Conservation (phyloP, 1,284 basidiomycete genomes). For the Blastosporella zonata region DNA sequence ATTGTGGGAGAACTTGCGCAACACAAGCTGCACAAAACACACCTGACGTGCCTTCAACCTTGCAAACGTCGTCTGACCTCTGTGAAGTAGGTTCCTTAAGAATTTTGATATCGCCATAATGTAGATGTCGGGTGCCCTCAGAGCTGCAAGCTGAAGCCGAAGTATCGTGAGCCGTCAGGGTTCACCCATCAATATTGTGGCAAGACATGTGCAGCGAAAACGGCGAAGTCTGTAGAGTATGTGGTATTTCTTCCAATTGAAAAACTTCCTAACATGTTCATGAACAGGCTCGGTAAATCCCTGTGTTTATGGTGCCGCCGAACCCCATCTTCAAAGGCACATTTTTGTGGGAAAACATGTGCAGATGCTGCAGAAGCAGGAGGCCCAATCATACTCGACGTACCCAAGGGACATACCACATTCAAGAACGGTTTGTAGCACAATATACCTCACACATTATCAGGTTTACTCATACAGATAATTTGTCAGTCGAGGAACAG, state of each 20-base stretch:
- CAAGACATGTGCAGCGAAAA: conserved; percentile 15
- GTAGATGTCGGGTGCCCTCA: background rate
- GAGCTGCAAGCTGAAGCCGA: conserved; percentile 17
- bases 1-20: conserved; percentile 58
- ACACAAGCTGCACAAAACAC: conserved; percentile 31
- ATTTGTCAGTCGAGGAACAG: conserved; percentile 50
- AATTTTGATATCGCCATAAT: background rate
- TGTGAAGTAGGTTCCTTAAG: conserved; percentile 7
- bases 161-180: conserved; percentile 14
- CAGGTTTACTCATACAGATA: conserved; percentile 4
- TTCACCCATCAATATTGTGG: conserved; percentile 18
- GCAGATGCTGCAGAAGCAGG: conserved; percentile 47
- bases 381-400: conserved; percentile 54
- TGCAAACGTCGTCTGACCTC: conserved; percentile 4
- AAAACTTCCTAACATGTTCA: background rate
- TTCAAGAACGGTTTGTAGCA: conserved; percentile 54
- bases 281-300: conserved; percentile 42
- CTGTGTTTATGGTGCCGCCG: conserved; percentile 57
- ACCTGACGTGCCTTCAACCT: conserved; percentile 19
- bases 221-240: conserved; percentile 3
- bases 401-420: conserved; percentile 54
- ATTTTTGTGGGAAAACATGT: conserved; percentile 58
- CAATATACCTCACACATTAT: background rate
- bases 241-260: background rate
- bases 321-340: conserved; percentile 43